phyloP scores from a whole-genome alignment of 2,329 filamentous ascomycete genomes.

The Cercospora sesami region DNA sequence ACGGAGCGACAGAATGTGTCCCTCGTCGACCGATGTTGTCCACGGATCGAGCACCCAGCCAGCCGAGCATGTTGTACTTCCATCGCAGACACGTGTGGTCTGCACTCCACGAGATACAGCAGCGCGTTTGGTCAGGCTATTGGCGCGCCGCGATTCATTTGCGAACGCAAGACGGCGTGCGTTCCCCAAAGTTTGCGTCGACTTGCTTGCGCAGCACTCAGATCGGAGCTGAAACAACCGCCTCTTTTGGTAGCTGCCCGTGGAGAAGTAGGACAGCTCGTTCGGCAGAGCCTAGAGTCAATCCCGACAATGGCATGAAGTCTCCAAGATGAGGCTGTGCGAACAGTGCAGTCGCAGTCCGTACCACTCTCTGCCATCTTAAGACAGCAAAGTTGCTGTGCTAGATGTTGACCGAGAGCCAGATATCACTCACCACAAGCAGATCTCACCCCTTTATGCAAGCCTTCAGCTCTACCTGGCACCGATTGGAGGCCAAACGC shows the following conservation, averaged over 20 bases:
- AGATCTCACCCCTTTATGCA: background rate
- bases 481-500: background rate
- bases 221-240: background rate
- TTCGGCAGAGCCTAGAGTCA: background rate
- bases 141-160: background rate
- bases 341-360: background rate
- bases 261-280: background rate
- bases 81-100: background rate
- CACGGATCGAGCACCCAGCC: background rate
- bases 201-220: background rate
- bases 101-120: background rate
- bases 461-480: background rate
- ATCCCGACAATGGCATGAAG: background rate
- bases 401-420: background rate
- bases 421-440: background rate
- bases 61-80: background rate
- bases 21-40: background rate
- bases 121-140: background rate
- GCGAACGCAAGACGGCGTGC: background rate
- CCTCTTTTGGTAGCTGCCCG: background rate
- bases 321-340: background rate
- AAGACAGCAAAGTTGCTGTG: background rate
- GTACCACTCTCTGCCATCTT: background rate
- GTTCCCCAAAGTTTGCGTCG: background rate
- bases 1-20: background rate